Conservation (phyloP, 2,329 filamentous ascomycete species). For the Mycogone perniciosa region DNA sequence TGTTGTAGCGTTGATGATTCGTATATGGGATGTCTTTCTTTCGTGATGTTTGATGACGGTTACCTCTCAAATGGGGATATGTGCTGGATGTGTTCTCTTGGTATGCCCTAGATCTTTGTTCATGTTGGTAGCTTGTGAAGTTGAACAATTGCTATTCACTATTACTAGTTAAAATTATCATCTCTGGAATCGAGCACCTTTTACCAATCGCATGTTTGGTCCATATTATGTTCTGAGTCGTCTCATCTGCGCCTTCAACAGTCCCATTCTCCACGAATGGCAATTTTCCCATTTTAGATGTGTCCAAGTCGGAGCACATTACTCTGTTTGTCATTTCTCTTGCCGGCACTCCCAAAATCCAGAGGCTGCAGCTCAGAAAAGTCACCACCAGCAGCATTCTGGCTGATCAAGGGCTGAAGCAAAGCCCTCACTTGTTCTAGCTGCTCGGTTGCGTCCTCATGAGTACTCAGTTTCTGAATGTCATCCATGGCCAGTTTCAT, state of each 20-base stretch:
- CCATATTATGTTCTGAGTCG: too few species aligned
- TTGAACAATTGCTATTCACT: too few species aligned
- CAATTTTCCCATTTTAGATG: background rate
- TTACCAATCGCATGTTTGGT: too few species aligned
- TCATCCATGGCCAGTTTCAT: slow-evolving; percentile 19
- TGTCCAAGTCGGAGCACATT: slow-evolving; percentile 14
- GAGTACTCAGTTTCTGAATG: slow-evolving; percentile 19
- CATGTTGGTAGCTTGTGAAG: too few species aligned
- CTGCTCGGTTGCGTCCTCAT: slow-evolving; percentile 17
- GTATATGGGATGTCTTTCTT: too few species aligned
- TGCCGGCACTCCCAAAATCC: slow-evolving; percentile 14
- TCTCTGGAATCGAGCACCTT: too few species aligned
- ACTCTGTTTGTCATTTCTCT: background rate
- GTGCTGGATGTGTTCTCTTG: too few species aligned
- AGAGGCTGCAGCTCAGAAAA: slow-evolving; percentile 17
- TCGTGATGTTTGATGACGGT: too few species aligned
- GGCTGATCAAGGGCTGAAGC: slow-evolving; percentile 18
- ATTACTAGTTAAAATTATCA: too few species aligned
- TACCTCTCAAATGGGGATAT: too few species aligned
- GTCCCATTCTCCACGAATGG: background rate
- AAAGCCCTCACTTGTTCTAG: slow-evolving; percentile 20
- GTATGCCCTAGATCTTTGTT: too few species aligned
- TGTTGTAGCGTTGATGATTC: too few species aligned
- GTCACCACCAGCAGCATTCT: background rate
- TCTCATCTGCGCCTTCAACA: background rate